Conservation (phyloP, 2,329 filamentous ascomycete genomes). For the Colletotrichum caudatum region DNA sequence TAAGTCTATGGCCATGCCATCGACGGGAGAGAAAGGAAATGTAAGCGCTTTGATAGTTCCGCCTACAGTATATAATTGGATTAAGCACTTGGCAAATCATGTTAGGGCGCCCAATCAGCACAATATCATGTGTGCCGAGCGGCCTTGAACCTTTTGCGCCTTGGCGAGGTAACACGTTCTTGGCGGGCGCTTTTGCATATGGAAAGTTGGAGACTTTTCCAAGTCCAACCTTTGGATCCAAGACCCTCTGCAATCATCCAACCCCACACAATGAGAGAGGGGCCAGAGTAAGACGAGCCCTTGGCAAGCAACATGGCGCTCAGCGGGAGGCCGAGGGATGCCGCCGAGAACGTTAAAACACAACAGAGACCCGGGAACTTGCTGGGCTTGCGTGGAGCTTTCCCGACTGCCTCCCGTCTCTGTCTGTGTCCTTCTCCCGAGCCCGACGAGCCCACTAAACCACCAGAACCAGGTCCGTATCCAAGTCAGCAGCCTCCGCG, state of each 20-base stretch:
- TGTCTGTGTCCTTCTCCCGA: neutral
- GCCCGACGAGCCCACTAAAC: neutral
- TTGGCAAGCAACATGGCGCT: constrained; percentile 14
- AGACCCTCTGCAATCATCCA: neutral
- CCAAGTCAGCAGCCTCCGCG: neutral
- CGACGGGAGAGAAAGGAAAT: neutral
- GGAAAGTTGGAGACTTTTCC: neutral
- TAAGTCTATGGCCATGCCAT: no score
- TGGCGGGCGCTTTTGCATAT: constrained; percentile 26
- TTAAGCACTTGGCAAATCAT: neutral
- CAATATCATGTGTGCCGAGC: neutral
- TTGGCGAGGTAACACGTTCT: constrained; percentile 39
- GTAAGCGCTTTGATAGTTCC: neutral
- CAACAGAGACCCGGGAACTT: neutral
- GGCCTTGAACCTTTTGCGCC: neutral
- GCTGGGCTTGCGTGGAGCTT: neutral
- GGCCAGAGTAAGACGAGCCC: constrained; percentile 8
- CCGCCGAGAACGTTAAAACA: neutral
- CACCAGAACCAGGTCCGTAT: neutral
- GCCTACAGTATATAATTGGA: accelerated
- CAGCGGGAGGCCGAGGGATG: neutral
- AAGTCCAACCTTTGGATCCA: neutral
- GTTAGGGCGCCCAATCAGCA: neutral
- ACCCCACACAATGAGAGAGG: constrained; percentile 32
- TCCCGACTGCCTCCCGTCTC: neutral